These are phyloP conservation scores for Begonia loranthoides DNA, from an alignment of 306 rosid genomes.

Conservation along the genomic window DNA sequence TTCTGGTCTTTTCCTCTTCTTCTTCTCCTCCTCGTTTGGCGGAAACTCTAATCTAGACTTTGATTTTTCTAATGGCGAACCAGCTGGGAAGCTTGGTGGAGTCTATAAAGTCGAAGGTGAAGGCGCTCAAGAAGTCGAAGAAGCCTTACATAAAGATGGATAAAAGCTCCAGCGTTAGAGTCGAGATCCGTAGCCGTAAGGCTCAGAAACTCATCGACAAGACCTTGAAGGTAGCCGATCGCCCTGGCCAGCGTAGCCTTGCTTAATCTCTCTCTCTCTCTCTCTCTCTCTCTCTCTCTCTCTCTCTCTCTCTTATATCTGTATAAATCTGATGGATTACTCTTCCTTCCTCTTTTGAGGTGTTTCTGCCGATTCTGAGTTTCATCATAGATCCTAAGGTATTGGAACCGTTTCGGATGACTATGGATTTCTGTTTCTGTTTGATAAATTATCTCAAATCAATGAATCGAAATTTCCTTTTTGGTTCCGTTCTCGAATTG, in stretches of 20 bases:
- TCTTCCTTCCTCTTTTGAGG: not conserved
- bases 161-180: constrained; percentile 81
- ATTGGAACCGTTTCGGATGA: constrained; percentile 28
- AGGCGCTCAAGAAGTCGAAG: constrained; percentile 38
- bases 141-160: constrained; percentile 79
- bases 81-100: constrained; percentile 56
- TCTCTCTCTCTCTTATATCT: not conserved
- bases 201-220: constrained; percentile 76
- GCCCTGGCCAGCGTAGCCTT: constrained; percentile 23
- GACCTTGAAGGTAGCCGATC: constrained; percentile 73
- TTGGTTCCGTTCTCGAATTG: too few relatives aligned
- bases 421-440: too few relatives aligned
- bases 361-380: constrained; percentile 19
- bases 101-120: constrained; percentile 70
- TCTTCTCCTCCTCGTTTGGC: not conserved
- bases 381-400: not conserved
- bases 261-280: constrained; percentile 9
- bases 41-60: not conserved
- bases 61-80: constrained; percentile 28
- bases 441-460: too few relatives aligned
- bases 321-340: not conserved
- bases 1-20: too few relatives aligned
- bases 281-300: not conserved
- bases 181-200: constrained; percentile 87
- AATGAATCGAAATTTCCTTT: too few relatives aligned